These are phyloP conservation scores for Lactarius sp. DNA, from an alignment of 768 basidiomycete genomes.

Conservation along the genomic window DNA sequence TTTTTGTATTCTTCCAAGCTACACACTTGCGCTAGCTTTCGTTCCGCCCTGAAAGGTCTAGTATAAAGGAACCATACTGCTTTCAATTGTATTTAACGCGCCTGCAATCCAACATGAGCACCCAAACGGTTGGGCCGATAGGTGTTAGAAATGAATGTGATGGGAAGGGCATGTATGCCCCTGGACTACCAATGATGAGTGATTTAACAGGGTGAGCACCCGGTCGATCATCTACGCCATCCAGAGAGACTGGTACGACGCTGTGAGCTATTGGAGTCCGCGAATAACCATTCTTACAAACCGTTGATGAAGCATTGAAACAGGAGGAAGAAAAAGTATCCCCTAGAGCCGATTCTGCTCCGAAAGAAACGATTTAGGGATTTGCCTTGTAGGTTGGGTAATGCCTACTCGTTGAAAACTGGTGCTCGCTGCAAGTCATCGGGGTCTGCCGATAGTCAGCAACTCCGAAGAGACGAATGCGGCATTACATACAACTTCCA, in stretches of 20 bases:
- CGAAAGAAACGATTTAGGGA: neutral
- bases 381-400: slow-evolving; percentile 3
- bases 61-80: slow-evolving; percentile 14
- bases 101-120: slow-evolving; percentile 83
- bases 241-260: slow-evolving; percentile 51
- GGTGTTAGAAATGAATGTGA: slow-evolving; percentile 81
- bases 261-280: slow-evolving; percentile 9
- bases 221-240: slow-evolving; percentile 61
- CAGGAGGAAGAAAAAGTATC: slow-evolving; percentile 88
- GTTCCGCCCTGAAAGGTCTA: slow-evolving; percentile 62
- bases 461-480: neutral
- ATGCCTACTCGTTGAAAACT: slow-evolving; percentile 59
- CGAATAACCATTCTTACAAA: slow-evolving; percentile 32
- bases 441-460: slow-evolving; percentile 50
- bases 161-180: slow-evolving; percentile 73
- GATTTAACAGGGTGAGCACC: slow-evolving; percentile 64
- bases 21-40: slow-evolving; percentile 78
- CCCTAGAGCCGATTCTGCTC: slow-evolving; percentile 72
- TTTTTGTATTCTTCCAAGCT: slow-evolving; percentile 66
- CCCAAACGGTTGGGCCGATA: slow-evolving; percentile 69
- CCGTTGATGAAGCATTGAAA: slow-evolving; percentile 92
- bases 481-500: slow-evolving; percentile 63
- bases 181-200: slow-evolving; percentile 66
- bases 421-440: slow-evolving; percentile 71
- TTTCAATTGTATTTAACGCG: slow-evolving; percentile 32